Conservation (phyloP, 345 rosid genomes). For the Syzygium aqueum region DNA sequence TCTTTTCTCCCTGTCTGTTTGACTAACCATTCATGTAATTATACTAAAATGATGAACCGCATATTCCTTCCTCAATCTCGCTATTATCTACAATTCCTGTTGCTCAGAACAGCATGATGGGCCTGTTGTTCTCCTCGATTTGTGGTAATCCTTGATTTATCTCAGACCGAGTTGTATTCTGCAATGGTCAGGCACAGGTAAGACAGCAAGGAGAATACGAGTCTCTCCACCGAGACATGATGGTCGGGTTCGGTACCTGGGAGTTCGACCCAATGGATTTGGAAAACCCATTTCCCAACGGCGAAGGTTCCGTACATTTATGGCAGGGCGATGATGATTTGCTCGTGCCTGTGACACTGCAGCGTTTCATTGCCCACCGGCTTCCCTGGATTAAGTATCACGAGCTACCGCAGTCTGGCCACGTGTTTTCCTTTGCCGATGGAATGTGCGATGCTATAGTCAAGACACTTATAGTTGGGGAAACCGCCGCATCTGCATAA, state of each 20-base stretch:
- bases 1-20: background rate
- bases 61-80: background rate
- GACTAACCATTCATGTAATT: background rate
- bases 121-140: background rate
- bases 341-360: conserved; percentile 39
- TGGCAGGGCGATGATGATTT: conserved; percentile 63
- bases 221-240: conserved; percentile 38
- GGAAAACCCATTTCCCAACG: conserved; percentile 33
- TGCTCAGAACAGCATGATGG: background rate
- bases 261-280: conserved; percentile 50
- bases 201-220: conserved; percentile 58
- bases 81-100: background rate
- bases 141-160: background rate
- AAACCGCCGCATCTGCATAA: background rate
- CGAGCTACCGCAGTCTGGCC: conserved; percentile 50
- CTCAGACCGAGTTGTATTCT: background rate
- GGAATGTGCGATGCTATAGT: conserved; percentile 34
- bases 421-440: conserved; percentile 30
- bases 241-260: conserved; percentile 45
- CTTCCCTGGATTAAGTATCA: conserved; percentile 59
- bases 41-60: background rate
- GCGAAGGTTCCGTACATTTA: conserved; percentile 41
- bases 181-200: conserved; percentile 7
- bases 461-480: conserved; percentile 27
- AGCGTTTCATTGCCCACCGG: conserved; percentile 37